Evolutionary conservation across 2,329 filamentous ascomycete genomes (phyloP).

Genomic region (Phaeosphaeria sp.): DNA sequence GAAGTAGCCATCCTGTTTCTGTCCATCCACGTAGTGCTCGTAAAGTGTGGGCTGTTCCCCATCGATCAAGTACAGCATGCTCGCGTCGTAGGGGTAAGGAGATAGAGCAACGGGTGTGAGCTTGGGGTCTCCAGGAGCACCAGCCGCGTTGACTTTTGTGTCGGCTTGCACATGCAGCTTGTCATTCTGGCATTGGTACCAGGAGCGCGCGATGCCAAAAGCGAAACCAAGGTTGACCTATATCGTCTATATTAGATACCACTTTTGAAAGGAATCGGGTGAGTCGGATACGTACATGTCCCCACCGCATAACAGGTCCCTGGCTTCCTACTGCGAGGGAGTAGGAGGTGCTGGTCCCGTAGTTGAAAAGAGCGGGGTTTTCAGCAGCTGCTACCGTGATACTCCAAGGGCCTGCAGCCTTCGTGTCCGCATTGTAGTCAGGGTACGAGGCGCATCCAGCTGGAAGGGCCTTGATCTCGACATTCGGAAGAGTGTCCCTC

Average conservation of each 20-base stretch:
- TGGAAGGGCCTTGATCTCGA: constrained; percentile 19
- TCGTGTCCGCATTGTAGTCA: constrained; percentile 18
- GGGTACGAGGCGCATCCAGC: constrained; percentile 26
- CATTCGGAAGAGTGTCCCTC: constrained; percentile 12
- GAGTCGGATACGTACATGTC: constrained; percentile 8
- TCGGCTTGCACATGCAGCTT: constrained; percentile 14
- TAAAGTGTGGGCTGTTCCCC: constrained; percentile 20
- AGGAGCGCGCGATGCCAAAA: constrained; percentile 21
- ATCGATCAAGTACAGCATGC: constrained; percentile 22
- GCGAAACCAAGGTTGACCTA: constrained; percentile 23
- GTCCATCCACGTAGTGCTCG: constrained; percentile 25
- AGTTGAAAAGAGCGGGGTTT: constrained; percentile 21
- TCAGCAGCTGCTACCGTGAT: constrained; percentile 18
- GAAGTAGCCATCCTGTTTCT: constrained; percentile 27
- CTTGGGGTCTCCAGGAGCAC: constrained; percentile 12
- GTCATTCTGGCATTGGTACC: constrained; percentile 18
- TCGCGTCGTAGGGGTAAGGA: constrained; percentile 20
- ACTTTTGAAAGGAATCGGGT: neutral
- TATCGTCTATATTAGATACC: neutral
- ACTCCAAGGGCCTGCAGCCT: constrained; percentile 19
- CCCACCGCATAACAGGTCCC: constrained; percentile 19
- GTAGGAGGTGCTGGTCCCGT: constrained; percentile 15
- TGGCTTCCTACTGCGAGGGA: constrained; percentile 9
- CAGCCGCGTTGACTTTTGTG: constrained; percentile 15
- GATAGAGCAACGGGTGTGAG: constrained; percentile 22